Evolutionary conservation across 2,329 filamentous ascomycete species (phyloP).

Genomic region (Curvularia spicifera): DNA sequence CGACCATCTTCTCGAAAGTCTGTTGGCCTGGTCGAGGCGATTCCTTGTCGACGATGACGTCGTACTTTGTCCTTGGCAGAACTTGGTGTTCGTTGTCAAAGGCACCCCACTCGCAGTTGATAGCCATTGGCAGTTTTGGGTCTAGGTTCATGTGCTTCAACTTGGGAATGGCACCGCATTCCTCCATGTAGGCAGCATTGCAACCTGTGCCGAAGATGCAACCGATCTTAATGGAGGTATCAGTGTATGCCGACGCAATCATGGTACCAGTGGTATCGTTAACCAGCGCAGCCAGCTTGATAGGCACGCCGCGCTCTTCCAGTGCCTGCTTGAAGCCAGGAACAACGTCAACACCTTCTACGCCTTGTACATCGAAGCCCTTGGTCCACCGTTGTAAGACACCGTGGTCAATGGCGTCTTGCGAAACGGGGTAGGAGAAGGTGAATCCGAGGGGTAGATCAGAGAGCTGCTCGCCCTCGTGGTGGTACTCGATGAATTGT

Average conservation of each 20-base stretch:
- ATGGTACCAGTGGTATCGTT: constrained; percentile 98
- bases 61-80: constrained; percentile 85
- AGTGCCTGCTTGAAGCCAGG: constrained; percentile 85
- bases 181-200: constrained; percentile 98
- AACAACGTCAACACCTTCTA: constrained; percentile 90
- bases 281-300: constrained; percentile 90
- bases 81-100: constrained; percentile 95
- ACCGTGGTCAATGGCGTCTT: constrained; percentile 92
- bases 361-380: constrained; percentile 90
- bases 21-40: constrained; percentile 94
- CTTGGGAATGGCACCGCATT: constrained; percentile 90
- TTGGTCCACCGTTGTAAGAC: constrained; percentile 96
- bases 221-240: constrained; percentile 88
- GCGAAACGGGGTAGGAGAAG: constrained; percentile 93
- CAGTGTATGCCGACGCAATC: constrained; percentile 97
- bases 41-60: constrained; percentile 85
- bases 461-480: constrained; percentile 68
- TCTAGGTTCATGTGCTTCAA: constrained; percentile 89
- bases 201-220: constrained; percentile 99
- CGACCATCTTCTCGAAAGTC: constrained; percentile 97
- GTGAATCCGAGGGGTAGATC: constrained; percentile 88
- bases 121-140: constrained; percentile 84
- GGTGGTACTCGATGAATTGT: constrained; percentile 90
- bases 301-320: constrained; percentile 77
- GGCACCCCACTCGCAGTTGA: constrained; percentile 98